Evolutionary conservation across 768 basidiomycete species (phyloP), one percentile per base, ranked within the genome.

Genomic region (Kwoniella dejecticola): DNA sequence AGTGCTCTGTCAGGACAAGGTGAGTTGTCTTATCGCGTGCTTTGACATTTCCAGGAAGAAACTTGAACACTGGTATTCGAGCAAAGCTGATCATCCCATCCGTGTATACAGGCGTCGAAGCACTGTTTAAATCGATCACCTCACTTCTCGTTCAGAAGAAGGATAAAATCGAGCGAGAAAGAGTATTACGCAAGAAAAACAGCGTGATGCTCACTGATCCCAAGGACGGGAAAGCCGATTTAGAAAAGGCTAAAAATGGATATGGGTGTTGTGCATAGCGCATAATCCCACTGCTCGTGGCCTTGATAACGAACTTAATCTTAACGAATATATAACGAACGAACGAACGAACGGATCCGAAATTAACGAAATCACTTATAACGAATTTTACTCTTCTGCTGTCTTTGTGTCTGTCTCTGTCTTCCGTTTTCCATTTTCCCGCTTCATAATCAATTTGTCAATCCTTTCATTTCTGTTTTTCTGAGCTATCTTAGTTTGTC

Each of bases 81-180:
- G n/a, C n/a, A n/a, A n/a, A n/a, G n/a, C n/a, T n/a, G n/a, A n/a
- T n/a, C n/a, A n/a, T n/a, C n/a, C n/a, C n/a, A n/a, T n/a, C n/a
- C n/a, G n/a, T n/a, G n/a, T n/a, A n/a, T n/a, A n/a, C n/a, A 75
- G 74, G 71, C 57, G 70, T 76, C 52, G 74, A 76, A 40, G 63
- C 62, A 4, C 60, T 76, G 2, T 76, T 76, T 66, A 65, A 64
- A 27, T 58, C 69, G 6, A 71, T 76, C 52, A 64, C 71, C 15
- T 67, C 65, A 1, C 19, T 73, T 13, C 66, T 76, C 3, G 74
- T 76, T 29, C 52, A 66, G 33, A 58, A 58, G 21, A 69, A 70
- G 38, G 74, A 73, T 38, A 71, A 69, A 52, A 73, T 76, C 40
- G 71, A 76, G 46, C 46, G 71, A 8, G 74, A 76, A 19, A 48